Evolutionary conservation across 2,329 filamentous ascomycete genomes (phyloP).

Genomic region (Trichoderma atroviride): DNA sequence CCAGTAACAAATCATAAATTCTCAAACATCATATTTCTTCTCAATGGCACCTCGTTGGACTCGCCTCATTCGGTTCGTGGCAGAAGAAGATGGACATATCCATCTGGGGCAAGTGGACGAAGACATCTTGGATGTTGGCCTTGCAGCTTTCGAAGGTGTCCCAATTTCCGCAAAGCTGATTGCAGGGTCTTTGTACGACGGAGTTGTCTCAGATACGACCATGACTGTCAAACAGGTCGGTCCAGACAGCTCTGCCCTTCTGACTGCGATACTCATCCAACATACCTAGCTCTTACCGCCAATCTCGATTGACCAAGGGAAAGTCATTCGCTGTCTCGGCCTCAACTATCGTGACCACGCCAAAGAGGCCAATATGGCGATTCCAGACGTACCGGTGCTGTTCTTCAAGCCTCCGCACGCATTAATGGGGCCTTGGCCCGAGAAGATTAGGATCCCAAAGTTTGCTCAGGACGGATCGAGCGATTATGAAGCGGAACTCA

Average conservation of each 20-base stretch:
- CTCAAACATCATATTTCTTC: not conserved
- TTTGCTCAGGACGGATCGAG: not conserved
- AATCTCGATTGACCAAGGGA: not conserved
- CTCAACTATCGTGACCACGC: not conserved
- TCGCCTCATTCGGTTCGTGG: not conserved
- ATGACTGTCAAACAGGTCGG: not conserved
- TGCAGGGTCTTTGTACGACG: not conserved
- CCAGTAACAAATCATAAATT: not conserved
- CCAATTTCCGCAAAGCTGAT: not conserved
- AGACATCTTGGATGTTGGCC: not conserved
- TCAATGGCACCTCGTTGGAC: not conserved
- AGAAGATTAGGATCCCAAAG: not conserved
- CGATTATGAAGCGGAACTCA: slow-evolving; percentile 3
- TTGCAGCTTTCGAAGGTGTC: not conserved
- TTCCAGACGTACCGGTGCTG: not conserved
- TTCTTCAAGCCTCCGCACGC: not conserved
- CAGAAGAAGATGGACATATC: not conserved
- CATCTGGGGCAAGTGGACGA: not conserved
- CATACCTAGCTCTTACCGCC: not conserved
- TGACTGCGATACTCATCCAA: not conserved
- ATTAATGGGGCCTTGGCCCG: not conserved
- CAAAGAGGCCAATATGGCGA: not conserved
- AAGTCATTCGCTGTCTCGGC: not conserved
- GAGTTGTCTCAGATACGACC: not conserved
- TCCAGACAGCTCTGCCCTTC: not conserved